phyloP scores from a whole-genome alignment of 768 basidiomycete genomes.

The Auricularia auricula-judae region DNA sequence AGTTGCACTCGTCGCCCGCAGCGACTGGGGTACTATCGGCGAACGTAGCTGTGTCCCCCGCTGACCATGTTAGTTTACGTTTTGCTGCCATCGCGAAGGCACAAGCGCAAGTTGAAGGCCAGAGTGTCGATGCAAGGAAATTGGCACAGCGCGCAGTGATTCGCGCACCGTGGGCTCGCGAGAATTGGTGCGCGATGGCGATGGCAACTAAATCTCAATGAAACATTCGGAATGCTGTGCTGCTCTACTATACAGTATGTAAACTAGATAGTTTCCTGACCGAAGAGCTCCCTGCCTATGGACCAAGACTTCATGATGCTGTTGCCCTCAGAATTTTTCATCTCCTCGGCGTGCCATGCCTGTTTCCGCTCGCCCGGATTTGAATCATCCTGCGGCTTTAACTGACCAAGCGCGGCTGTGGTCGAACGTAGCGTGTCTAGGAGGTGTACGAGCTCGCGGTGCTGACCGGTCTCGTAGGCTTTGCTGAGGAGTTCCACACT shows the following conservation, averaged over 20 bases:
- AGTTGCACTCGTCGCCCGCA: not conserved
- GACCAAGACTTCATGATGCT: not conserved
- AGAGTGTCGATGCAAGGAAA: no score
- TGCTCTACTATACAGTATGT: not conserved
- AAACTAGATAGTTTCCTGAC: not conserved
- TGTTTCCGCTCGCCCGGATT: not conserved
- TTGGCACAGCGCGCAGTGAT: no score
- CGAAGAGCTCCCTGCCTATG: not conserved
- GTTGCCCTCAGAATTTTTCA: not conserved
- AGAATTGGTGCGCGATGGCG: not conserved
- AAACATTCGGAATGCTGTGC: no score
- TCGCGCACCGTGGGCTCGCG: not conserved
- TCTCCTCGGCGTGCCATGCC: not conserved
- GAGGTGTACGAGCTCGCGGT: slow-evolving; percentile 12
- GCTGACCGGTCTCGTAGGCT: slow-evolving; percentile 5
- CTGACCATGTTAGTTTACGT: not conserved
- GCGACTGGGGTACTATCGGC: not conserved
- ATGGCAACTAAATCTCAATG: not conserved
- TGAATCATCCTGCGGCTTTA: not conserved
- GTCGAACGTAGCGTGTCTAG: slow-evolving; percentile 5
- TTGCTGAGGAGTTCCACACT: slow-evolving; percentile 8
- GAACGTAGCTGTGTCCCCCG: not conserved
- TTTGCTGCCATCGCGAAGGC: not conserved
- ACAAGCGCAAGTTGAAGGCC: not conserved
- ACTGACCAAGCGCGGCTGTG: not conserved